A percentile compares a stretch with the other conserved stretches of the same genome.
These are phyloP conservation scores for Syzygium syzygioides DNA, from an alignment of 441 rosid species.

Conservation along the genomic window DNA sequence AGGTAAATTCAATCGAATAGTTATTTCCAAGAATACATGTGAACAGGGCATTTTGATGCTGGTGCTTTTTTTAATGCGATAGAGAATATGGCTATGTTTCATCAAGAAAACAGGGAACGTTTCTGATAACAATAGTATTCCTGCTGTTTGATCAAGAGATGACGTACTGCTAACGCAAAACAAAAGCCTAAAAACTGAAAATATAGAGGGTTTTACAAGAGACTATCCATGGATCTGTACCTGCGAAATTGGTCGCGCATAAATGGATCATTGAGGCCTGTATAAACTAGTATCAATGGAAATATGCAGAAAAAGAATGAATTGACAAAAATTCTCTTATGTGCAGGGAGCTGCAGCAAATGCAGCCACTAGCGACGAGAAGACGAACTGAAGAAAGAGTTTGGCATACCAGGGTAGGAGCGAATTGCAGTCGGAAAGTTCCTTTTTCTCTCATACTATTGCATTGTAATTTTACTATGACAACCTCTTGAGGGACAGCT, in stretches of 20 bases:
- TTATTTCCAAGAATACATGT: neutral
- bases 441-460: neutral
- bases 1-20: neutral
- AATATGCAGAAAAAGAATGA: neutral
- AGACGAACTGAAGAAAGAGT: neutral
- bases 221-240: neutral
- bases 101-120: neutral
- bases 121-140: neutral
- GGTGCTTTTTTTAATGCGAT: neutral
- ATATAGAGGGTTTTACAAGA: neutral
- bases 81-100: neutral
- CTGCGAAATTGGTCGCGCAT: neutral
- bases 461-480: neutral
- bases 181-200: neutral
- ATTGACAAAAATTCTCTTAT: neutral
- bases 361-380: neutral
- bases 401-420: neutral
- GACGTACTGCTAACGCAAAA: neutral
- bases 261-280: neutral
- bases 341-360: neutral
- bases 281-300: neutral
- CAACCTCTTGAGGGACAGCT: neutral
- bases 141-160: neutral
- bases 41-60: neutral
- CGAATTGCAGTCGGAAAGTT: neutral